Conservation (phyloP, 495 filamentous ascomycete genomes). For the Aspergillus sclerotioniger region DNA sequence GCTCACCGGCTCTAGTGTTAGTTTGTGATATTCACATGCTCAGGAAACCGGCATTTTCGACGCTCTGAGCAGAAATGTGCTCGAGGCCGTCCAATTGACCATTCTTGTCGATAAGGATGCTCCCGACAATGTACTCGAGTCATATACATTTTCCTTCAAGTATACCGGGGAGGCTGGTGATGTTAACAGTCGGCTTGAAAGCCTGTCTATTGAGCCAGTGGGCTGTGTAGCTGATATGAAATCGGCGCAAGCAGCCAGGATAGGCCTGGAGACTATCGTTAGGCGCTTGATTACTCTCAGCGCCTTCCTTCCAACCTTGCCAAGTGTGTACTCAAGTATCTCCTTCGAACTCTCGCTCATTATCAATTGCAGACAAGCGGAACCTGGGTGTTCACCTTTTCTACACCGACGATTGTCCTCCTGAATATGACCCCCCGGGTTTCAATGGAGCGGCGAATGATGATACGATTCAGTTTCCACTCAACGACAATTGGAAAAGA, state of each 20-base stretch:
- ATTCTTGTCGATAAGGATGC: slow-evolving; percentile 38
- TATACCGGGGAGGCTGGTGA: slow-evolving; percentile 28
- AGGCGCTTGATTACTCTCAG: slow-evolving; percentile 36
- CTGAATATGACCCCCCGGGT: slow-evolving; percentile 40
- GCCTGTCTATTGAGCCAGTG: slow-evolving; percentile 33
- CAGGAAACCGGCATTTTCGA: slow-evolving; percentile 50
- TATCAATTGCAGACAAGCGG: slow-evolving; percentile 28
- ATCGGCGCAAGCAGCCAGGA: slow-evolving; percentile 34
- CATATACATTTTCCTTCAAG: slow-evolving; percentile 52
- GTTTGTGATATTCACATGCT: slow-evolving; percentile 9
- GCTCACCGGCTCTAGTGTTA: background rate
- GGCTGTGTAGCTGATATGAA: slow-evolving; percentile 32
- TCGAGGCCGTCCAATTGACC: slow-evolving; percentile 47
- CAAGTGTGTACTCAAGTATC: slow-evolving; percentile 28
- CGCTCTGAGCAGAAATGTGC: slow-evolving; percentile 34
- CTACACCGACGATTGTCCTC: slow-evolving; percentile 41
- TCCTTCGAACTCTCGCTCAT: background rate
- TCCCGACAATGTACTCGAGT: slow-evolving; percentile 42
- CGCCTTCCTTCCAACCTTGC: slow-evolving; percentile 40
- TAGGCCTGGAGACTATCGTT: slow-evolving; percentile 38
- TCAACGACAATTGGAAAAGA: slow-evolving; percentile 35
- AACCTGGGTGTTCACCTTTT: slow-evolving; percentile 45
- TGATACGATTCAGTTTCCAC: slow-evolving; percentile 34
- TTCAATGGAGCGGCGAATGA: slow-evolving; percentile 32
- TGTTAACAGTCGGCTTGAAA: slow-evolving; percentile 26